Evolutionary conservation across 2,329 filamentous ascomycete genomes (phyloP), one percentile per base, ranked within the genome.

Genomic region (Penicillium sp.): DNA sequence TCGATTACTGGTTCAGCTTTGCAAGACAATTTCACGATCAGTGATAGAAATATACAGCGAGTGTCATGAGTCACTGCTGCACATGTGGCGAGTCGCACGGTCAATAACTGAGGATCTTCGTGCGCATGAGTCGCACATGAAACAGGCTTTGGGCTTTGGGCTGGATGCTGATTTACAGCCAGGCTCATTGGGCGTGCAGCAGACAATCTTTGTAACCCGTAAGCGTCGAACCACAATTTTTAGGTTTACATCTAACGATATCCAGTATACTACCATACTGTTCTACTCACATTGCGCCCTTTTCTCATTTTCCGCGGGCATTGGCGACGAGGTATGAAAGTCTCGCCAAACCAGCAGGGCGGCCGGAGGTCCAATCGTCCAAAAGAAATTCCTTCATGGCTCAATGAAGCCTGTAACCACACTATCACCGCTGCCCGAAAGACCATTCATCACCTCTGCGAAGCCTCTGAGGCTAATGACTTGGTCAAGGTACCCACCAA

Each of bases 261-360:
- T n/a, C 3, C 23, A 78, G 75, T 76, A 32, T 78, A 78, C 37
- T 72, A 77, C 24, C 74, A 75, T 41, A 75, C 72, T 1, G 54
- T 77, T 1, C 56, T 77, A 3, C 52, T 78, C 6, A 77, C 73
- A 0, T 78, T 77, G 46, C 68, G 75, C 0, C 75, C 76, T 4
- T 78, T 78, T 47, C 49, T 78, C 21, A 74, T 78, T 7, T 69
- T 78, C 18, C 68, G 75, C 15, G 74, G 74, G 3, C 74, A 76
- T 49, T 64, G 74, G 57, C 71, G 68, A 42, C 65, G 70, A 7
- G 69, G 75, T 27, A 59, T 51, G 50, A 62, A 61, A 49, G 23
- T 49, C 5, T 29, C 56, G 12, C 42, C 54, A 5, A 56, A 52
- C 2, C 49, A 54, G 2, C 21, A 51, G n/a, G 39, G 18, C 12